Percentiles rank a stretch among this genome's conserved stretches.
phyloP scores from a whole-genome alignment of 2,329 filamentous ascomycete species.

The Nigrograna mackinnonii region DNA sequence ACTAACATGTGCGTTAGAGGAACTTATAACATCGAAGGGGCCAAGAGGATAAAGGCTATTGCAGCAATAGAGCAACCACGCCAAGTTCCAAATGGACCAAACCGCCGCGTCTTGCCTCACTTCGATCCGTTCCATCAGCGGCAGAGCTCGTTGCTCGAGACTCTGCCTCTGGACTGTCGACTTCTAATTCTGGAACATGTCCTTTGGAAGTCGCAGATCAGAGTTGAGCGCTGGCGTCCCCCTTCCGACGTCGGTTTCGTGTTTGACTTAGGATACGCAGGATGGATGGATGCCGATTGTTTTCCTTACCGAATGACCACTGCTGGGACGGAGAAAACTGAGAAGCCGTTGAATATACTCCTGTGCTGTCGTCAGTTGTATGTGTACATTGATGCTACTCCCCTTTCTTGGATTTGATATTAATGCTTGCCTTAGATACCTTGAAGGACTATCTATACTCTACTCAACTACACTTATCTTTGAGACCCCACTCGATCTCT shows the following conservation, averaged over 20 bases:
- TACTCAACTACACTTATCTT: slow-evolving; percentile 14
- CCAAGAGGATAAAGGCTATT: slow-evolving; percentile 2
- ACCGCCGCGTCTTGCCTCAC: slow-evolving; percentile 4
- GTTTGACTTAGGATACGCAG: background rate
- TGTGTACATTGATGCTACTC: slow-evolving; percentile 4
- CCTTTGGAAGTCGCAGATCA: slow-evolving; percentile 6
- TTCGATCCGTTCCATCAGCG: slow-evolving; percentile 2
- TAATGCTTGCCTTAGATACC: slow-evolving; percentile 6
- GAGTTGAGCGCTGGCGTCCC: slow-evolving; percentile 9
- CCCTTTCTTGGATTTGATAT: slow-evolving; percentile 3
- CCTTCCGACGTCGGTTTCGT: background rate
- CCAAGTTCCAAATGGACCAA: slow-evolving; percentile 1
- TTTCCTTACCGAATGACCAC: slow-evolving; percentile 11
- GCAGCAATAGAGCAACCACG: slow-evolving; percentile 7
- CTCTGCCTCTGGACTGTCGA: slow-evolving; percentile 5
- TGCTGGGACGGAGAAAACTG: slow-evolving; percentile 3
- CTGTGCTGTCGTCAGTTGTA: slow-evolving; percentile 14
- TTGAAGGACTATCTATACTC: slow-evolving; percentile 9
- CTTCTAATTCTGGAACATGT: slow-evolving; percentile 9
- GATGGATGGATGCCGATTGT: slow-evolving; percentile 9
- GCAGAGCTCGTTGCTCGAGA: slow-evolving; percentile 1
- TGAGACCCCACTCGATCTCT: slow-evolving; percentile 8
- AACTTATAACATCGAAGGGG: no score
- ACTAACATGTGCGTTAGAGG: no score
- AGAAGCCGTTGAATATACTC: slow-evolving; percentile 9